Conservation (phyloP, 2,329 filamentous ascomycete genomes). For the Calonectria pseudoreteaudii region DNA sequence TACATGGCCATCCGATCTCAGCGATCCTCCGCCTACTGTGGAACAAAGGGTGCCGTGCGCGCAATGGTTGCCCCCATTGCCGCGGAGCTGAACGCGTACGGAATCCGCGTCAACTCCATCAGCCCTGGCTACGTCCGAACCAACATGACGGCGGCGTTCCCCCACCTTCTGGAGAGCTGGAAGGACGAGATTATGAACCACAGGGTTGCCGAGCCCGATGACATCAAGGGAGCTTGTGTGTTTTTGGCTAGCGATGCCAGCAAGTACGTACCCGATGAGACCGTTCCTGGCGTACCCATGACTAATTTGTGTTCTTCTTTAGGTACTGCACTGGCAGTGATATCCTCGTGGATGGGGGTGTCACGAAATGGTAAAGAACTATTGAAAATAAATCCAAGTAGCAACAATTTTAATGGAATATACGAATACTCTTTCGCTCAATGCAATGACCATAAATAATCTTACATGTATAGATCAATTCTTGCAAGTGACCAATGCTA, state of each 20-base stretch:
- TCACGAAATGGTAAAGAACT: slow-evolving; percentile 49
- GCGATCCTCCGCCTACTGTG: slow-evolving; percentile 50
- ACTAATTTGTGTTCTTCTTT: background rate
- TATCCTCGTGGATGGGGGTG: slow-evolving; percentile 59
- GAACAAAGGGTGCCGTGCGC: slow-evolving; percentile 41
- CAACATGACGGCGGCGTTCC: slow-evolving; percentile 58
- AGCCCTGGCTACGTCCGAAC: slow-evolving; percentile 58
- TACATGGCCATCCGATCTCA: slow-evolving; percentile 63
- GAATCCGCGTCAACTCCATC: slow-evolving; percentile 60
- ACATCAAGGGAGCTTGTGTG: slow-evolving; percentile 61
- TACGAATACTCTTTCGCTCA: background rate
- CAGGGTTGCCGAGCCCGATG: slow-evolving; percentile 60
- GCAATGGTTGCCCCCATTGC: slow-evolving; percentile 43
- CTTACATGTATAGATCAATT: background rate
- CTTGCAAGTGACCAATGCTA: background rate
- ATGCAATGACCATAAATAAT: too few relatives aligned
- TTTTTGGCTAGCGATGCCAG: slow-evolving; percentile 62
- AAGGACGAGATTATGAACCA: slow-evolving; percentile 62
- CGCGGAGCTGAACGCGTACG: slow-evolving; percentile 48
- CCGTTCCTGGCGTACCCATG: background rate
- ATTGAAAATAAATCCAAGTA: background rate
- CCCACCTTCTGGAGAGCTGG: slow-evolving; percentile 60
- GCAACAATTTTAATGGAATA: background rate
- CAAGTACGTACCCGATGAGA: slow-evolving; percentile 45
- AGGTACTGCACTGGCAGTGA: slow-evolving; percentile 56